phyloP scores from a whole-genome alignment of 1,284 basidiomycete species.

The Trichosporon inkin region DNA sequence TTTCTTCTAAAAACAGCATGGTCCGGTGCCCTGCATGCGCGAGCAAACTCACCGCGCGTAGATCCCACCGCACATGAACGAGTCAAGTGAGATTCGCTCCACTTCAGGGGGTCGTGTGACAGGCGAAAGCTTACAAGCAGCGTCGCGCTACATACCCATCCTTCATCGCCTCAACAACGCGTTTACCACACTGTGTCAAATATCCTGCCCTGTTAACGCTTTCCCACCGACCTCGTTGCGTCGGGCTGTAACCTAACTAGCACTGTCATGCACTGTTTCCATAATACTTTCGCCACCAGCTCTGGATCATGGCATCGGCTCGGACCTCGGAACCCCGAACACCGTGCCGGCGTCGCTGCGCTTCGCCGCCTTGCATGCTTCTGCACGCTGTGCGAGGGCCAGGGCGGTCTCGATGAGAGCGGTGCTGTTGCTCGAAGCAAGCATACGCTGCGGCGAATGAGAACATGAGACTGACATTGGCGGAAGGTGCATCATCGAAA shows the following conservation, averaged over 20 bases:
- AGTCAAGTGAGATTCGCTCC: too few species aligned
- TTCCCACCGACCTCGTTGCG: not conserved
- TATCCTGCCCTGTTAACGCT: not conserved
- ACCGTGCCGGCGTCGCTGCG: too few species aligned
- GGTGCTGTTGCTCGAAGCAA: too few species aligned
- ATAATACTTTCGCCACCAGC: not conserved
- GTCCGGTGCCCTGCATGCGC: not conserved
- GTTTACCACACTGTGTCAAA: constrained; percentile 2
- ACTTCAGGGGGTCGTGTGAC: not conserved
- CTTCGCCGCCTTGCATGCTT: too few species aligned
- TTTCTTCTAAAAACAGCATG: not conserved
- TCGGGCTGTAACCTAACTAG: not conserved
- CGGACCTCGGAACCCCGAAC: not conserved
- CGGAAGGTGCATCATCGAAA: too few species aligned
- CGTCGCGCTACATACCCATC: not conserved
- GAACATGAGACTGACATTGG: too few species aligned
- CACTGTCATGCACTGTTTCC: constrained; percentile 7
- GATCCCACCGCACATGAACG: not conserved
- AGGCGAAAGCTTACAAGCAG: not conserved
- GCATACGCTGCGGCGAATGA: too few species aligned
- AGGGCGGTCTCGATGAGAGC: too few species aligned
- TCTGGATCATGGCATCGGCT: not conserved
- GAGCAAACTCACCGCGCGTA: not conserved
- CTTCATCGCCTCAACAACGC: not conserved
- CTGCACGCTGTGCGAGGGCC: too few species aligned